Evolutionary conservation across 495 filamentous ascomycete species (phyloP).

Genomic region (Penicillium longicatenatum): DNA sequence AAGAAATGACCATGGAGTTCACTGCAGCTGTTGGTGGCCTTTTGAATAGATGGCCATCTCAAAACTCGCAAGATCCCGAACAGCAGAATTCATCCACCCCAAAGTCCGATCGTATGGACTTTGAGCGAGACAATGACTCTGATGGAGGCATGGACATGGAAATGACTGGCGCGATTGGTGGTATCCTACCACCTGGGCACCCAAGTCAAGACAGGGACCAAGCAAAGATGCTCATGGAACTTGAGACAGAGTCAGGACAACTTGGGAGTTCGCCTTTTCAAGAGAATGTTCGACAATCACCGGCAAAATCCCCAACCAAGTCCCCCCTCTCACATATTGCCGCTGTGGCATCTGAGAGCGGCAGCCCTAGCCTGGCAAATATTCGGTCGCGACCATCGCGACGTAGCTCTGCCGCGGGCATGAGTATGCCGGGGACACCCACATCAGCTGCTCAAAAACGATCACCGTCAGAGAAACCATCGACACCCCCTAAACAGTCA

Average conservation of each 20-base stretch:
- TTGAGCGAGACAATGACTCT: constrained; percentile 43
- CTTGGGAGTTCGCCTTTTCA: constrained; percentile 57
- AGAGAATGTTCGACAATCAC: constrained; percentile 35
- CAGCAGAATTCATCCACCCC: constrained; percentile 24
- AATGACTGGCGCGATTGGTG: constrained; percentile 71
- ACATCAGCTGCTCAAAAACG: constrained; percentile 30
- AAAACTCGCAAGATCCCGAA: constrained; percentile 25
- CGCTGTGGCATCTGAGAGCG: constrained; percentile 57
- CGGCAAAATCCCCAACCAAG: constrained; percentile 25
- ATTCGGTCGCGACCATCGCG: constrained; percentile 57
- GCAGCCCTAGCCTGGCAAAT: constrained; percentile 59
- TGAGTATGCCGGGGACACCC: constrained; percentile 43
- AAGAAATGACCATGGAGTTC: constrained; percentile 82
- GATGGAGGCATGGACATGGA: constrained; percentile 63
- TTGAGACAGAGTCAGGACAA: constrained; percentile 56
- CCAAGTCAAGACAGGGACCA: constrained; percentile 45
- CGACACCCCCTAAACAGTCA: constrained; percentile 51
- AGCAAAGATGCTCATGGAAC: constrained; percentile 61
- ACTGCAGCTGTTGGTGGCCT: constrained; percentile 73
- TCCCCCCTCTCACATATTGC: constrained; percentile 36
- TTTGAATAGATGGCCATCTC: constrained; percentile 40
- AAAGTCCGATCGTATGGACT: constrained; percentile 28
- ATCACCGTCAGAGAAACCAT: constrained; percentile 47
- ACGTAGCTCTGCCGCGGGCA: constrained; percentile 46
- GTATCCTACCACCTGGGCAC: constrained; percentile 55